phyloP scores from a whole-genome alignment of 257 asterid genomes.

The Solanum lycopersicoides region DNA sequence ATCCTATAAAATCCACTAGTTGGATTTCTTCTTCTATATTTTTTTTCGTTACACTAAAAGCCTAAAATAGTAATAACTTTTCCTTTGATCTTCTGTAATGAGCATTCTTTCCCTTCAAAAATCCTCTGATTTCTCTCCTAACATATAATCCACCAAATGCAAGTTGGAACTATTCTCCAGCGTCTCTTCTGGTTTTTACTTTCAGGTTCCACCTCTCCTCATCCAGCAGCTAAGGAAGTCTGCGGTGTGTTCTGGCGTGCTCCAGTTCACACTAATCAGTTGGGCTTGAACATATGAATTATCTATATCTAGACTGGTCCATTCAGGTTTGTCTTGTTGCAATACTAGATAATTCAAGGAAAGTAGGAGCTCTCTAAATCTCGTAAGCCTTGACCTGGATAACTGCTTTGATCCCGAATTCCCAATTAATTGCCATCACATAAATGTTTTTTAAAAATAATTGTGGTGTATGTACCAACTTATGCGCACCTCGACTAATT shows the following conservation, averaged over 20 bases:
- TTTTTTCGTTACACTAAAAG: not conserved
- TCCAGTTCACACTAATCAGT: not conserved
- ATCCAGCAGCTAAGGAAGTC: not conserved
- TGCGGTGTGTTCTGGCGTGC: not conserved
- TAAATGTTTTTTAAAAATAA: not conserved
- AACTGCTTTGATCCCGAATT: not conserved
- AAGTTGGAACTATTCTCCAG: not conserved
- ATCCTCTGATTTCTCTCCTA: not conserved
- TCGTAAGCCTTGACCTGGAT: not conserved
- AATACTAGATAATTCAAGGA: not conserved
- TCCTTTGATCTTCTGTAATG: not conserved
- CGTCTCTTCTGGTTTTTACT: not conserved
- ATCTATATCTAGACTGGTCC: not conserved
- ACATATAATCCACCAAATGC: not conserved
- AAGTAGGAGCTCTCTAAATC: not conserved
- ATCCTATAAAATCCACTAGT: not conserved
- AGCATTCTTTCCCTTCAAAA: not conserved
- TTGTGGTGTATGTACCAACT: not conserved
- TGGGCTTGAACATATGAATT: not conserved
- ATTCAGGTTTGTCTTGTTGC: not conserved
- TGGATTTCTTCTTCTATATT: not conserved
- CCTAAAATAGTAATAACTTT: not conserved
- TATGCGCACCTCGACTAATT: not conserved
- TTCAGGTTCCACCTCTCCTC: not conserved
- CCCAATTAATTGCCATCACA: not conserved